phyloP scores from a whole-genome alignment of 2,329 filamentous ascomycete genomes.

The Endothia cerciana region DNA sequence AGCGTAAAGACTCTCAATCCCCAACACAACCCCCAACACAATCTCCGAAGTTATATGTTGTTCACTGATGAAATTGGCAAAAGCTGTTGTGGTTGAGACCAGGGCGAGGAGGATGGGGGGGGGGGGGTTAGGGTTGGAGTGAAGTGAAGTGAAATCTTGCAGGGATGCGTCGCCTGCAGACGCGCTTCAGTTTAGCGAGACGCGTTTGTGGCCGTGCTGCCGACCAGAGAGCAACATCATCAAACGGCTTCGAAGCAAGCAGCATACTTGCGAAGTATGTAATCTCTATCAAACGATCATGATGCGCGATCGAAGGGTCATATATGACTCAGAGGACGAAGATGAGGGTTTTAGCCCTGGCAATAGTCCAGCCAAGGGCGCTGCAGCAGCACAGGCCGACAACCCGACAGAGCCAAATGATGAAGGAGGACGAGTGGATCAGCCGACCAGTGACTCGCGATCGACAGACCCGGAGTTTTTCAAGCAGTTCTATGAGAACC shows the following conservation, averaged over 20 bases:
- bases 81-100: background rate
- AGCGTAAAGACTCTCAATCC: no score
- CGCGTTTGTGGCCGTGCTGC: constrained; percentile 1
- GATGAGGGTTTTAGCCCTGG: constrained; percentile 35
- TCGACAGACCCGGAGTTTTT: constrained; percentile 56
- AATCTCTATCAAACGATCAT: background rate
- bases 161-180: background rate
- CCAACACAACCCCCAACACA: no score
- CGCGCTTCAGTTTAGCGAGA: constrained; percentile 13
- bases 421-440: constrained; percentile 10
- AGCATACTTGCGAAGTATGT: constrained; percentile 1
- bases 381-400: background rate
- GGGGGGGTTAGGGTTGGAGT: background rate
- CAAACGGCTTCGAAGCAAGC: background rate
- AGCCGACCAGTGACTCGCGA: constrained; percentile 31
- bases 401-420: constrained; percentile 2
- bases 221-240: background rate
- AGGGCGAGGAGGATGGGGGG: background rate
- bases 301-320: constrained; percentile 36
- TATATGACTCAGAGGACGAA: constrained; percentile 41
- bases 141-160: background rate
- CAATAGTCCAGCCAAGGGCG: constrained; percentile 29
- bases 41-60: no score
- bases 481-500: constrained; percentile 51
- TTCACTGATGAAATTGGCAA: background rate